These are phyloP conservation scores for Lolium rigidum DNA, from an alignment of 176 grass and related monocot genomes.

Conservation along the genomic window DNA sequence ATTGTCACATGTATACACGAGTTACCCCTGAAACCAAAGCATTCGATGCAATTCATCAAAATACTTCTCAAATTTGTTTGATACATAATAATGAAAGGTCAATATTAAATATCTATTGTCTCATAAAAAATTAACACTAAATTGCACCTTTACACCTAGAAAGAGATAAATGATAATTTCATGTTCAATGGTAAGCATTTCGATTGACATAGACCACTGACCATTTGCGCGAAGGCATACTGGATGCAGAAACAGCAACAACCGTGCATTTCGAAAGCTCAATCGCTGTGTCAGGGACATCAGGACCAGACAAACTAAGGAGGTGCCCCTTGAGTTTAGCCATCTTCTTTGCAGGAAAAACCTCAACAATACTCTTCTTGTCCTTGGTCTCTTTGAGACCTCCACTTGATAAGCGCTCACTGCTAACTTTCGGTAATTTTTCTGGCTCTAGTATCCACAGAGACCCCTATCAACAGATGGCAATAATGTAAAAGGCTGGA, in stretches of 20 bases:
- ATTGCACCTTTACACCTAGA: neutral
- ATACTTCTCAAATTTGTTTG: neutral
- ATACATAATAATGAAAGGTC: neutral
- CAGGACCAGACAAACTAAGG: slow-evolving; percentile 63
- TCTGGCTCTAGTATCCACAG: slow-evolving; percentile 92
- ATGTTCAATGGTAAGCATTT: neutral
- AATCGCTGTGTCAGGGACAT: slow-evolving; percentile 65
- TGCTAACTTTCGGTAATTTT: slow-evolving; percentile 65
- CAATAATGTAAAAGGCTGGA: neutral
- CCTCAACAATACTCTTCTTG: slow-evolving; percentile 71
- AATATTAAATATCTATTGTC: slow-evolving; percentile 5
- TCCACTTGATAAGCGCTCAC: slow-evolving; percentile 54
- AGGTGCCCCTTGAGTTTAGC: slow-evolving; percentile 70
- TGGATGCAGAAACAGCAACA: slow-evolving; percentile 79
- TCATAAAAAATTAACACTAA: neutral
- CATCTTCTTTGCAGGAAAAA: slow-evolving; percentile 79
- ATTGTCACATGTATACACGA: slow-evolving; percentile 13
- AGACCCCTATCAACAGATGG: slow-evolving; percentile 61
- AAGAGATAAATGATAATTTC: neutral
- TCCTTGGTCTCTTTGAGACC: slow-evolving; percentile 56
- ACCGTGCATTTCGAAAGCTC: slow-evolving; percentile 70
- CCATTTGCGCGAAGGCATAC: slow-evolving; percentile 85
- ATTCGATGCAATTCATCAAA: neutral
- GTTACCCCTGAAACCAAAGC: slow-evolving; percentile 25
- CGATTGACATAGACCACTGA: slow-evolving; percentile 45